A percentile compares a stretch with the other conserved stretches of the same genome.
Conservation (phyloP, 768 basidiomycete species). For the Podaxis pistillaris region DNA sequence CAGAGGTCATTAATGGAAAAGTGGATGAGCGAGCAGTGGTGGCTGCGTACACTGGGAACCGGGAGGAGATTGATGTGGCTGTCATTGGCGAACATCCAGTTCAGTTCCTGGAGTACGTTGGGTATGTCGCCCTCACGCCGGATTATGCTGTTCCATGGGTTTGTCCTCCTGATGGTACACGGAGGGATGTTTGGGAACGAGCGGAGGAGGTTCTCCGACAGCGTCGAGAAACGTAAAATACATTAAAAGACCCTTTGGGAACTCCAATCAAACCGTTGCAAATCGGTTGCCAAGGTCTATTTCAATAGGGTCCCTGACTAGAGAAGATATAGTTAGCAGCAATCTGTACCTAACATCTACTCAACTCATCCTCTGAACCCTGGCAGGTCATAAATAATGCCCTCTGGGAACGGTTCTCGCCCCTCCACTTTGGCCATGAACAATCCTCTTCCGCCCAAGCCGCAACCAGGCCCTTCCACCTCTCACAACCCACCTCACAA, state of each 20-base stretch:
- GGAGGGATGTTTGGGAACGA: slow-evolving; percentile 2
- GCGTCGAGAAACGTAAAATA: not conserved
- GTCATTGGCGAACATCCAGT: slow-evolving; percentile 4
- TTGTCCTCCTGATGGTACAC: not conserved
- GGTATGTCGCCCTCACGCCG: not conserved
- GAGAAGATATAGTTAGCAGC: not conserved
- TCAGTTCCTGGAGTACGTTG: slow-evolving; percentile 7
- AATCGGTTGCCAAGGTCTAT: no score
- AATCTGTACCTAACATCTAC: not conserved
- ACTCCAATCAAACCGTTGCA: no score
- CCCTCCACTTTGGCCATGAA: not conserved
- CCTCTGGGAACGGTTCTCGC: not conserved
- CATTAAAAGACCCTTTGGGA: not conserved
- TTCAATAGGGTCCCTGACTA: not conserved
- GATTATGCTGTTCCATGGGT: slow-evolving; percentile 9
- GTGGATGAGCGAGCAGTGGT: slow-evolving; percentile 1
- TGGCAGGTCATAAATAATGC: not conserved
- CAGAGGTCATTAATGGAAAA: slow-evolving; percentile 4
- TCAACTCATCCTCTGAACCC: not conserved
- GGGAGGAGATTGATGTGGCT: slow-evolving; percentile 5
- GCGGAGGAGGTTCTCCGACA: slow-evolving; percentile 1
- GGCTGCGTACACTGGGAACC: slow-evolving; percentile 1
- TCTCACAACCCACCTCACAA: not conserved
- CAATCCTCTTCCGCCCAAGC: not conserved
- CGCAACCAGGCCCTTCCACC: not conserved